phyloP scores from a whole-genome alignment of 2,329 filamentous ascomycete genomes.

The Aspergillus sp. region DNA sequence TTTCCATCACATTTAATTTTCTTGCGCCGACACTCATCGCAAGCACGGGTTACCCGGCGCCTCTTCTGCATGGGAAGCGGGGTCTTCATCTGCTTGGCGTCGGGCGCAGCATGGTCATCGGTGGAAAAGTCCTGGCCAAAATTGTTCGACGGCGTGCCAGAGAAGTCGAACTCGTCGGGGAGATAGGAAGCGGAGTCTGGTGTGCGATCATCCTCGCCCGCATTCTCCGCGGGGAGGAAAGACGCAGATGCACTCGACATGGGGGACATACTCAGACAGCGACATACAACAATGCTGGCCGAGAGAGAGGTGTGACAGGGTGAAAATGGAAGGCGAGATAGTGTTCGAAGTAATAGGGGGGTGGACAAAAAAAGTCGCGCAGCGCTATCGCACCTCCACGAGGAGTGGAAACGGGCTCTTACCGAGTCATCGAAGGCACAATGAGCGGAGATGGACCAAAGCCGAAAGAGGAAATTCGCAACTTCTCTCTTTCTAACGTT shows the following conservation, averaged over 20 bases:
- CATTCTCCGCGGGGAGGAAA: conserved; percentile 21
- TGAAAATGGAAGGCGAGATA: conserved; percentile 5
- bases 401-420: conserved; percentile 19
- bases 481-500: not conserved
- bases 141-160: conserved; percentile 14
- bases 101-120: conserved; percentile 23
- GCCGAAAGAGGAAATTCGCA: conserved; percentile 1
- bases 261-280: conserved; percentile 17
- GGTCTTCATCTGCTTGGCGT: conserved; percentile 29
- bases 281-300: conserved; percentile 15
- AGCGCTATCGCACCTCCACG: conserved; percentile 24
- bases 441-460: not conserved
- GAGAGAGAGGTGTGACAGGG: conserved; percentile 6
- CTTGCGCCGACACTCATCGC: conserved; percentile 79
- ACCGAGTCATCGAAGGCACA: conserved; percentile 22
- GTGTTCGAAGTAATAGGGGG: conserved; percentile 10
- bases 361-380: conserved; percentile 18
- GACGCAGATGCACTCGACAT: conserved; percentile 28
- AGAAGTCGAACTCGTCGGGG: conserved; percentile 21
- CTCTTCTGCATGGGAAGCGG: conserved; percentile 68
- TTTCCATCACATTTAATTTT: conserved; percentile 88
- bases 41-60: conserved; percentile 74
- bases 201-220: conserved; percentile 31
- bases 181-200: conserved; percentile 20
- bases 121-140: conserved; percentile 15